Percentiles rank a stretch among this genome's conserved stretches.
phyloP scores from a whole-genome alignment of 257 asterid genomes.

The Orobanche coerulescens region DNA sequence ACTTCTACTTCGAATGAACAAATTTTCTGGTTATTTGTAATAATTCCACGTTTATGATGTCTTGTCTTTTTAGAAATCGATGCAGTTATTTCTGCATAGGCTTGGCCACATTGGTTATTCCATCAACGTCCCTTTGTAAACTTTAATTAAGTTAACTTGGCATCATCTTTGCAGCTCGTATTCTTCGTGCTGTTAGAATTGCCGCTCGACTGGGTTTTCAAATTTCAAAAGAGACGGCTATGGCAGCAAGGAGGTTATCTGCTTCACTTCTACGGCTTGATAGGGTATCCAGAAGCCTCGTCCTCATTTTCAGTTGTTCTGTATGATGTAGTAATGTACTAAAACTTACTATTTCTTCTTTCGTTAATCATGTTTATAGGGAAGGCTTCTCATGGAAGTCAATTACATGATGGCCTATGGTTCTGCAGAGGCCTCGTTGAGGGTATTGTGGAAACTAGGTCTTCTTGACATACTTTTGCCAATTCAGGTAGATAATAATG shows the following conservation, averaged over 20 bases:
- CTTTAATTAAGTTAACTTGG: slow-evolving; percentile 1
- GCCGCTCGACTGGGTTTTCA: slow-evolving; percentile 69
- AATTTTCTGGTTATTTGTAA: background rate
- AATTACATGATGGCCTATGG: slow-evolving; percentile 91
- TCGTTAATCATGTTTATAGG: slow-evolving; percentile 31
- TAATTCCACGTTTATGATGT: background rate
- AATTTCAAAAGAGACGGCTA: slow-evolving; percentile 61
- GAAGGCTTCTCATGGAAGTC: slow-evolving; percentile 89
- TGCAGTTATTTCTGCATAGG: slow-evolving; percentile 5
- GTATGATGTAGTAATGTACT: background rate
- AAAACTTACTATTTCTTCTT: background rate
- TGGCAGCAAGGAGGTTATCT: slow-evolving; percentile 47
- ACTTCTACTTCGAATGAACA: background rate
- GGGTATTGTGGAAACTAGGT: slow-evolving; percentile 77
- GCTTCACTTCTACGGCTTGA: slow-evolving; percentile 59
- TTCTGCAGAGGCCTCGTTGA: slow-evolving; percentile 77
- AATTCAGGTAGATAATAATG: slow-evolving; percentile 42
- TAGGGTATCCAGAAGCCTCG: slow-evolving; percentile 37
- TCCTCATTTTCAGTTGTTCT: slow-evolving; percentile 13
- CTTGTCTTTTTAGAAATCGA: background rate
- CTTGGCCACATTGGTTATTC: background rate
- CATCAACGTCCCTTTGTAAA: slow-evolving; percentile 4
- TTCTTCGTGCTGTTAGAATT: slow-evolving; percentile 79
- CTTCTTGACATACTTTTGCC: slow-evolving; percentile 74
- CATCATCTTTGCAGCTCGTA: slow-evolving; percentile 50